Base-by-base conservation (phyloP, 75 land plant species). In the Selaginella moellendorffii region DNA sequence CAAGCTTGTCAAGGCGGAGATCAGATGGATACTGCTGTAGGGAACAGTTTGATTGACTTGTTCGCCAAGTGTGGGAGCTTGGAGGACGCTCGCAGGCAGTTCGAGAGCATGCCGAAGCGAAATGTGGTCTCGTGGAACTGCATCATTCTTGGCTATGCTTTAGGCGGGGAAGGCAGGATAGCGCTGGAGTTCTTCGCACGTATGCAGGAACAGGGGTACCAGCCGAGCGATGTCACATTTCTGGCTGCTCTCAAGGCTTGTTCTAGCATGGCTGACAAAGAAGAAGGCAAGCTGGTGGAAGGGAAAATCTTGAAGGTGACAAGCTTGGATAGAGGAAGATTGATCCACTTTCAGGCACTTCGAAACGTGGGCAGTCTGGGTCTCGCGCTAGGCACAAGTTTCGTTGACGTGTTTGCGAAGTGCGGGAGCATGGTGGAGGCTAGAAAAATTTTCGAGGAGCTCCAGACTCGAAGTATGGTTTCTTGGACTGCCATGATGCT, bases 401-500 rank as follows among this genome's bases (percentile, higher is more conserved):
- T 46, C 10, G 62, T 81, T 62, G 75, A 77, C 51, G 77, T 74
- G 77, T 81, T 77, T 54, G 69, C 65, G 24, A 74, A 81, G 64
- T 69, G 79, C 63, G 77, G 80, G 0, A 70, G 51, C 24, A 28
- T 74, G 0, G 53, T 72, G 54, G 58, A 62, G 0, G 74, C 80
- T 26, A 24, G 66, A 23, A 26, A 24, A 59, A 54, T 81, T 10
- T 81, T 81, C 36, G 31, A 77, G 0, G 26, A 12, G 26, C 23
- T 69, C 1, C 19, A 52, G 25, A 17, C 59, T 17, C 65, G 28
- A 70, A 62, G 74, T 53, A 63, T 67, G 14, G 54, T 81, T 24
- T 18, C 80, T 2, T 81, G 83, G 78, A 75, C 72, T 58, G 69
- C 76, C 29, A 76, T 82, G 81, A 68, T 78, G 21, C 36, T 61